Percentiles rank a stretch among this genome's conserved stretches.
Conservation (phyloP, 768 basidiomycete species). For the Amanita inopinata region DNA sequence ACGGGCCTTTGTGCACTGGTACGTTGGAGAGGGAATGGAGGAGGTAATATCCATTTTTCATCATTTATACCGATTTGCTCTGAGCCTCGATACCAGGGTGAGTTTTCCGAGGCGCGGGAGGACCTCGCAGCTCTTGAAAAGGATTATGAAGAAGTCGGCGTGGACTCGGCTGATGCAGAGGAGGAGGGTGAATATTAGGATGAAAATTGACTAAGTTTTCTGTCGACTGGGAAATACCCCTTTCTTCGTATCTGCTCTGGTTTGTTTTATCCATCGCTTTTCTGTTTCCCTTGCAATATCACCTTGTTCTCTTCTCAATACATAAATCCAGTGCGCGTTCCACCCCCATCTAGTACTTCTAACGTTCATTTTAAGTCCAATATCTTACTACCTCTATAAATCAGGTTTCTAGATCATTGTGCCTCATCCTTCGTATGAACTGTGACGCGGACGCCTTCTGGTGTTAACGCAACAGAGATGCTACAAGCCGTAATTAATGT, state of each 20-base stretch:
- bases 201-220: too few species aligned
- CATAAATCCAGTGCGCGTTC: background rate
- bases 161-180: conserved; percentile 65
- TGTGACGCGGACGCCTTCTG: conserved; percentile 1
- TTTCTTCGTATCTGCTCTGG: background rate
- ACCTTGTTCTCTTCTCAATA: background rate
- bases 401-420: background rate
- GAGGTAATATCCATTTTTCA: conserved; percentile 40
- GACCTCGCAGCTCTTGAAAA: conserved; percentile 97
- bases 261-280: background rate
- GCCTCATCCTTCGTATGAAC: background rate
- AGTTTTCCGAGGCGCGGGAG: conserved; percentile 97
- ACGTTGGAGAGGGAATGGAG: conserved; percentile 99
- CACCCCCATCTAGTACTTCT: background rate
- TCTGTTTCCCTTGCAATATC: conserved; percentile 4
- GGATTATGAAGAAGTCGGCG: conserved; percentile 87
- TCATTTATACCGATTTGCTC: conserved; percentile 6
- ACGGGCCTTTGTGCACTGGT: conserved; percentile 89
- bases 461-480: background rate
- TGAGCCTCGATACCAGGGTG: conserved; percentile 46
- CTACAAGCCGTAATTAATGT: background rate
- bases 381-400: background rate
- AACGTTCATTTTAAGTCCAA: background rate
- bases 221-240: background rate
- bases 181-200: conserved; percentile 31